Evolutionary conservation across 2,329 filamentous ascomycete species (phyloP).

Genomic region (Scedosporium boydii): DNA sequence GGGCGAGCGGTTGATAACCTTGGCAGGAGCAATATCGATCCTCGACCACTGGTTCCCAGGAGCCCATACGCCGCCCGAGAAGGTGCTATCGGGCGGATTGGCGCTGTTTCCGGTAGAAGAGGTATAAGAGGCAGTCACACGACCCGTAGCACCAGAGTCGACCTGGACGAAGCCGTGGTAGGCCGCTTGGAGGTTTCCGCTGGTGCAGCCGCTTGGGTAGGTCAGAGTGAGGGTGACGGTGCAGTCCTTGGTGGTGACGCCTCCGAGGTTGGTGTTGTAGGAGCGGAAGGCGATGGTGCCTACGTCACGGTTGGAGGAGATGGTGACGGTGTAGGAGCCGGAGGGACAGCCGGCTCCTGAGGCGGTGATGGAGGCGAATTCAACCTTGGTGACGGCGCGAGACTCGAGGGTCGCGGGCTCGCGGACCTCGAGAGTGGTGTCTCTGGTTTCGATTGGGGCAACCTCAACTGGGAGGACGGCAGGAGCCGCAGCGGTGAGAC

Average conservation of each 20-base stretch:
- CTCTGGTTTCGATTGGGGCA: background rate
- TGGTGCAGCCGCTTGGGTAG: slow-evolving; percentile 5
- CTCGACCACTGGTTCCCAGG: background rate
- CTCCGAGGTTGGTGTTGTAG: background rate
- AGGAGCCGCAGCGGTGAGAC: background rate
- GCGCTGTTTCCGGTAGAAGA: background rate
- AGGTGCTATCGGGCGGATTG: background rate
- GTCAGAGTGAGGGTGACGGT: background rate
- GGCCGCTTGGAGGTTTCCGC: background rate
- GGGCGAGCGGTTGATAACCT: slow-evolving; percentile 3
- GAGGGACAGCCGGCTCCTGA: slow-evolving; percentile 3
- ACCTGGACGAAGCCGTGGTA: slow-evolving; percentile 6
- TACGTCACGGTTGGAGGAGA: background rate
- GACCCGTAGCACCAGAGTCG: background rate
- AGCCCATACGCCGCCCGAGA: slow-evolving; percentile 1
- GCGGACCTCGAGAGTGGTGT: background rate
- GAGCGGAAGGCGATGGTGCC: slow-evolving; percentile 4
- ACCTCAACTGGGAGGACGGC: background rate
- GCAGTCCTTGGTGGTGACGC: background rate
- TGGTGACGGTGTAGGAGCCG: background rate
- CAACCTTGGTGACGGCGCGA: background rate
- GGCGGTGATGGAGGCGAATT: slow-evolving; percentile 3
- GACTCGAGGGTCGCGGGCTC: background rate
- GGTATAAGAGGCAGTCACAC: background rate
- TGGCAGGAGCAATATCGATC: background rate